Percentiles rank a stretch among this genome's conserved stretches.
These are phyloP conservation scores for Yamadazyma laniorum DNA, from an alignment of 805 yeast genomes.

Conservation along the genomic window DNA sequence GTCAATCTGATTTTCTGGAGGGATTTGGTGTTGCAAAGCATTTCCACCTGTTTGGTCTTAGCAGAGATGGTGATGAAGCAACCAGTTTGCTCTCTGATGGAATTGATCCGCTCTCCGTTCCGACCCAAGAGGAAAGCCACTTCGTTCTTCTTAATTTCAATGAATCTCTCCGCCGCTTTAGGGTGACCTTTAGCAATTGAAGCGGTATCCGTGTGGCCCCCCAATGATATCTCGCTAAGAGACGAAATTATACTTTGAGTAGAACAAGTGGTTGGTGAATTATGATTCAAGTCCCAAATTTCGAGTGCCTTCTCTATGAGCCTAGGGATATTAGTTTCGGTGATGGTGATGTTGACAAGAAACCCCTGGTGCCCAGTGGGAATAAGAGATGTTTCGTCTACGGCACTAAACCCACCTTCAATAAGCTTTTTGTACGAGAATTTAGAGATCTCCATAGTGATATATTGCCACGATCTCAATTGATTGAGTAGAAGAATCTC, in stretches of 20 bases:
- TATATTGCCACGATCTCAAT: conserved; percentile 4
- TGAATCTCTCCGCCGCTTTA: conserved; percentile 1
- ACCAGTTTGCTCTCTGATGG: conserved; percentile 20
- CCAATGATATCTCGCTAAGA: background rate
- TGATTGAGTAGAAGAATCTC: conserved; percentile 5
- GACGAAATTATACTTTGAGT: background rate
- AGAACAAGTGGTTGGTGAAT: background rate
- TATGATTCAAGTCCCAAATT: background rate
- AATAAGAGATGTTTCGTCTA: conserved; percentile 6
- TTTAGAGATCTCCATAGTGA: conserved; percentile 9
- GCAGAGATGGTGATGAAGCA: conserved; percentile 25
- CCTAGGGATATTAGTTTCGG: background rate
- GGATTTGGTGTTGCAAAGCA: conserved; percentile 13
- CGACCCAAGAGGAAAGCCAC: conserved; percentile 26
- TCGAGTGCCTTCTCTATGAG: too few relatives aligned
- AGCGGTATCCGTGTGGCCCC: background rate
- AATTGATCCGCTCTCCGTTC: conserved; percentile 22
- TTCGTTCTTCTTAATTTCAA: conserved; percentile 16
- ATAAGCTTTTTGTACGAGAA: background rate
- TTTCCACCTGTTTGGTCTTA: conserved; percentile 4
- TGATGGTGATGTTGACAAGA: conserved; percentile 5
- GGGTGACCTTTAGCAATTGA: background rate
- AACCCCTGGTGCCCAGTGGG: conserved; percentile 12
- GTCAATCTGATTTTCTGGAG: conserved; percentile 18
- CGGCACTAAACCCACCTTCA: background rate